phyloP scores from a whole-genome alignment of 768 basidiomycete species.

The Tulasnella sp. region DNA sequence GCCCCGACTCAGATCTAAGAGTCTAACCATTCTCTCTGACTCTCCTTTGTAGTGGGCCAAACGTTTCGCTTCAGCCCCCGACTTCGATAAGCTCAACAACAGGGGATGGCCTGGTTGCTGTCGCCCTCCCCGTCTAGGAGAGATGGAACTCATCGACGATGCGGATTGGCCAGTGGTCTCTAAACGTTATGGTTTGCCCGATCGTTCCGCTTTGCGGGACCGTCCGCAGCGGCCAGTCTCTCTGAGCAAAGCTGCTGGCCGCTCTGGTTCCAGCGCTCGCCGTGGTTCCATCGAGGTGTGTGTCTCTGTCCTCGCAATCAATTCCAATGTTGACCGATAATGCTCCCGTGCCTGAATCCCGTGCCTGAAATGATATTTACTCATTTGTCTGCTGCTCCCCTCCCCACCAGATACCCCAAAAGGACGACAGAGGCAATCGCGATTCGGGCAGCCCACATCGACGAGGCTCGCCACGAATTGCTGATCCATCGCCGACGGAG shows the following conservation, averaged over 20 bases:
- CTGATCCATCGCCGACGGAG: conserved; percentile 6
- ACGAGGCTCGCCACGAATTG: conserved; percentile 22
- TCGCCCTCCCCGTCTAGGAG: conserved; percentile 60
- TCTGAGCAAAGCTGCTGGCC: conserved; percentile 5
- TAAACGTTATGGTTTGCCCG: conserved; percentile 62
- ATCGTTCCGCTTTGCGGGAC: conserved; percentile 70
- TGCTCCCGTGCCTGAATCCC: conserved; percentile 13
- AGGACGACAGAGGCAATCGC: conserved; percentile 17
- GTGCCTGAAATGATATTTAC: not conserved
- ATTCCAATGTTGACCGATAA: conserved; percentile 22
- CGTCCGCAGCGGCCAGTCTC: conserved; percentile 41
- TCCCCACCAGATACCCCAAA: not conserved
- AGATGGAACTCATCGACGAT: conserved; percentile 60
- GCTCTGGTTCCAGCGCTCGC: conserved; percentile 10
- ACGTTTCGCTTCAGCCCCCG: not conserved
- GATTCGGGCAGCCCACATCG: conserved; percentile 22
- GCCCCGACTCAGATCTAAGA: conserved; percentile 7
- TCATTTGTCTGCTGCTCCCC: not conserved
- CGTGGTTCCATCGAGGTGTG: conserved; percentile 27
- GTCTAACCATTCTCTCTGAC: not conserved
- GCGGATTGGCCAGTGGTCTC: conserved; percentile 81
- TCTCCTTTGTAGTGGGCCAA: conserved; percentile 51
- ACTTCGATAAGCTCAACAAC: conserved; percentile 39
- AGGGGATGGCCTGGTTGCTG: conserved; percentile 89
- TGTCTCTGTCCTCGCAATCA: not conserved